phyloP scores from a whole-genome alignment of 73 alveolate genomes.

The Symbiodinium natans region DNA sequence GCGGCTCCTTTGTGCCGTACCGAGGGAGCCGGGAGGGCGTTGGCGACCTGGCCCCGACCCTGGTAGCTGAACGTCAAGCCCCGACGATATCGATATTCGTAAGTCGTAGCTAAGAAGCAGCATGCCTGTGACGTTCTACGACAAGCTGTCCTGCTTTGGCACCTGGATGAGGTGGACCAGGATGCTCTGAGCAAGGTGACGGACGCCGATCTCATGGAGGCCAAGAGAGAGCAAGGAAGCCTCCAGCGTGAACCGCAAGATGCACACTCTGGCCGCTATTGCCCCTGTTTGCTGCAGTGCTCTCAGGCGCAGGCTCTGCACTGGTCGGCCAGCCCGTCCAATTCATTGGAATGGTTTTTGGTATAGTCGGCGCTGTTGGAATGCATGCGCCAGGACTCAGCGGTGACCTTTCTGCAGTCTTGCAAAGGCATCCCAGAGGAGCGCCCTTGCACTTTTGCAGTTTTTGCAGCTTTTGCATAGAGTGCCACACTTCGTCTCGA shows the following conservation, averaged over 20 bases:
- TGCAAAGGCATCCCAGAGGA: slow-evolving; percentile 90
- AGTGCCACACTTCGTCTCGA: not conserved
- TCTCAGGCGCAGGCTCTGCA: slow-evolving; percentile 18
- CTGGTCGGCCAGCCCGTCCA: slow-evolving; percentile 27
- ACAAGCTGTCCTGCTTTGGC: too few relatives aligned
- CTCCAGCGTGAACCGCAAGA: not conserved
- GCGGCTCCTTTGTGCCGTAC: slow-evolving; percentile 76
- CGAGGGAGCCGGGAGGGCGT: slow-evolving; percentile 76
- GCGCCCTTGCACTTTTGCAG: not conserved
- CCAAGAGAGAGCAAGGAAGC: slow-evolving; percentile 31
- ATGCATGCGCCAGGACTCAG: slow-evolving; percentile 25
- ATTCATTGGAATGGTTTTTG: too few relatives aligned
- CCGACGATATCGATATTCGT: too few relatives aligned
- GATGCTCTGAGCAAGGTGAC: slow-evolving; percentile 53
- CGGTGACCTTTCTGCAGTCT: slow-evolving; percentile 58
- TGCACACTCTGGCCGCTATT: too few relatives aligned
- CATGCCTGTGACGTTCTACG: too few relatives aligned
- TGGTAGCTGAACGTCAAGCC: not conserved
- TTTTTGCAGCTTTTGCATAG: not conserved
- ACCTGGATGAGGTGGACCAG: slow-evolving; percentile 31
- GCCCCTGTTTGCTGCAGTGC: not conserved
- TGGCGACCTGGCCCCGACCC: slow-evolving; percentile 15
- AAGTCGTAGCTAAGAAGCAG: not conserved
- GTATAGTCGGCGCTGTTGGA: too few relatives aligned
- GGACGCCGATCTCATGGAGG: slow-evolving; percentile 87